Evolutionary conservation across 441 rosid genomes (phyloP).

Genomic region (Mallotus repandus): DNA sequence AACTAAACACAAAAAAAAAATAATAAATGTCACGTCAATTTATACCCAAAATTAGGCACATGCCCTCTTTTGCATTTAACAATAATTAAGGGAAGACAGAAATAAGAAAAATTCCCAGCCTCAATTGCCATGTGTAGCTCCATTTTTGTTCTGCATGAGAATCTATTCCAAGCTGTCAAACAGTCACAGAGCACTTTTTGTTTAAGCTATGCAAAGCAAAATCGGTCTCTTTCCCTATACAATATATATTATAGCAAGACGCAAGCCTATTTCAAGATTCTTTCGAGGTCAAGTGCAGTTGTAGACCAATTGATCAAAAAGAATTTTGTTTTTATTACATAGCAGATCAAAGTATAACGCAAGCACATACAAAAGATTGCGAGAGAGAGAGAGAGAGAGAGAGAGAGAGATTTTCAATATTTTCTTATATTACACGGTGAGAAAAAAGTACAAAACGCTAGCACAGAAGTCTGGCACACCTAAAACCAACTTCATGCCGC

Average conservation of each 20-base stretch:
- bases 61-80: background rate
- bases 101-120: background rate
- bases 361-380: background rate
- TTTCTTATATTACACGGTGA: slow-evolving; percentile 20
- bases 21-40: background rate
- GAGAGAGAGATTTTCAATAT: slow-evolving; percentile 7
- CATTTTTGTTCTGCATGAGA: background rate
- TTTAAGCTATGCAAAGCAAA: background rate
- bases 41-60: background rate
- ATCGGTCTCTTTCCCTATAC: background rate
- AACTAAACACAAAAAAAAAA: background rate
- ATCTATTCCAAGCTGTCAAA: background rate
- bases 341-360: too few species aligned
- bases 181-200: background rate
- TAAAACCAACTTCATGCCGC: background rate
- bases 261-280: too few species aligned
- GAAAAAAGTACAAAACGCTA: background rate
- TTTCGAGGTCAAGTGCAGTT: too few species aligned
- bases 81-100: background rate
- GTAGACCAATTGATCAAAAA: background rate
- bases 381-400: too few species aligned
- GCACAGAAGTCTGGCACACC: background rate
- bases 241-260: too few species aligned
- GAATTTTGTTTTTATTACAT: background rate
- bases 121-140: background rate